Evolutionary conservation across 2,329 filamentous ascomycete genomes (phyloP), one percentile per base, ranked within the genome.

Genomic region (Xylariaceae sp.): DNA sequence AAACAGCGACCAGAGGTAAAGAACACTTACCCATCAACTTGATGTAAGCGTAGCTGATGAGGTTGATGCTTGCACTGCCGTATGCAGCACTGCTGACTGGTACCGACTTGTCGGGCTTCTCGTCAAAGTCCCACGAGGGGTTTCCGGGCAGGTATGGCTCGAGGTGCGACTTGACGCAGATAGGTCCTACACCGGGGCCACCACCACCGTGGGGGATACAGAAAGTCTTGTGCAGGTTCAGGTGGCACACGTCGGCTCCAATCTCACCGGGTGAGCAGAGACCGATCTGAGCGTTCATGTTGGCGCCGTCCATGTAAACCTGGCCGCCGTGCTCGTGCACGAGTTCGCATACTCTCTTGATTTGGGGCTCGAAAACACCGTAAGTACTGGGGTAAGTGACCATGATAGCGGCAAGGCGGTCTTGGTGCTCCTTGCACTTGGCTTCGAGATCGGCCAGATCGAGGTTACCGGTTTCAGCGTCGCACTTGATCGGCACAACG

Each of bases 141-240:
- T 72, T 15, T 83, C 85, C 3, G 89, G 92, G 91, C 11, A 97
- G 81, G 80, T 87, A 92, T 4, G 85, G 84, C 5, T 82, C 77
- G 53, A 97, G 85, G 70, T 95, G 90, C 62, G 85, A 77, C 73
- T 92, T 94, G 57, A 96, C 93, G 71, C 92, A 92, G 66, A 97
- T 96, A 56, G 93, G 93, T 1, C 93, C 93, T 44, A 97, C 90
- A 69, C 93, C 93, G 8, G 93, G 93, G 13, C 93, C 93, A 65
- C 93, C 93, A 64, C 93, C 93, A 57, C 93, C 93, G 75, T 97
- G 93, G 51, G 93, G 93, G 70, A 97, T 97, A 74, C 93, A 97
- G 81, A 97, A 97, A 2, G 93, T 97, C 83, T 97, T 97, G 84
- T 97, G 93, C 48, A 97, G 82, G 76, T 97, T 97, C 61, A 97